Evolutionary conservation across 2,329 filamentous ascomycete genomes (phyloP).

Genomic region (Pseudonectria buxi): DNA sequence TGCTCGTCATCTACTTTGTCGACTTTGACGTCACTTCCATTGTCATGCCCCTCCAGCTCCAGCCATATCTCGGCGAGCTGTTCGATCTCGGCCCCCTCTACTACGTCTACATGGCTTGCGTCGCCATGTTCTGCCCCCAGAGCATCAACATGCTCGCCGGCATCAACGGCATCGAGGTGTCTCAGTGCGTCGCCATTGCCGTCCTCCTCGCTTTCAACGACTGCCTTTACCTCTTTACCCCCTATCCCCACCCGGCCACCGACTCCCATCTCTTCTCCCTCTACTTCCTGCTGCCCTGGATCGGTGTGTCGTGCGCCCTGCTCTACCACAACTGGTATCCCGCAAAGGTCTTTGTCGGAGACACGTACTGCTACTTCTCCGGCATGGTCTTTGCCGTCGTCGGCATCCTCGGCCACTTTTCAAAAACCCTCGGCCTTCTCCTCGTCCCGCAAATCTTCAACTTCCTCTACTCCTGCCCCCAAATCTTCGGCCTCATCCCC

Average conservation of each 20-base stretch:
- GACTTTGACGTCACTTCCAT: constrained; percentile 97
- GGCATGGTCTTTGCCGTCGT: constrained; percentile 99
- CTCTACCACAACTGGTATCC: constrained; percentile 94
- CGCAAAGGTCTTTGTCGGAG: constrained; percentile 89
- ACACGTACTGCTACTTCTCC: constrained; percentile 99
- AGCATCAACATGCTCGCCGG: constrained; percentile 99
- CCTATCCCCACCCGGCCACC: constrained; percentile 85
- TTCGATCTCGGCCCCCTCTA: constrained; percentile 78
- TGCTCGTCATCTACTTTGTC: constrained; percentile 95
- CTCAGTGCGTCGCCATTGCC: constrained; percentile 88
- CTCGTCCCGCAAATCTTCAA: constrained; percentile 95
- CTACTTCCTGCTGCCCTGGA: constrained; percentile 88
- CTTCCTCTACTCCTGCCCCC: constrained; percentile 87
- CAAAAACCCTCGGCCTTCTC: constrained; percentile 87
- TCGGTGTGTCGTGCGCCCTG: constrained; percentile 83
- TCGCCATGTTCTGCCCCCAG: constrained; percentile 97
- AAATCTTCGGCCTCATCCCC: constrained; percentile 82
- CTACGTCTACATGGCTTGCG: constrained; percentile 93
- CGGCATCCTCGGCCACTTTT: constrained; percentile 94
- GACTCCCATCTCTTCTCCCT: constrained; percentile 95
- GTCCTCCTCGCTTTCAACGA: constrained; percentile 81
- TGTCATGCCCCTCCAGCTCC: constrained; percentile 79
- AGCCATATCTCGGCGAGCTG: constrained; percentile 76
- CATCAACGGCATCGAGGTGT: constrained; percentile 97
- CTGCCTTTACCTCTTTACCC: constrained; percentile 73